phyloP scores from a whole-genome alignment of 768 basidiomycete species.

The Trametes punicea region DNA sequence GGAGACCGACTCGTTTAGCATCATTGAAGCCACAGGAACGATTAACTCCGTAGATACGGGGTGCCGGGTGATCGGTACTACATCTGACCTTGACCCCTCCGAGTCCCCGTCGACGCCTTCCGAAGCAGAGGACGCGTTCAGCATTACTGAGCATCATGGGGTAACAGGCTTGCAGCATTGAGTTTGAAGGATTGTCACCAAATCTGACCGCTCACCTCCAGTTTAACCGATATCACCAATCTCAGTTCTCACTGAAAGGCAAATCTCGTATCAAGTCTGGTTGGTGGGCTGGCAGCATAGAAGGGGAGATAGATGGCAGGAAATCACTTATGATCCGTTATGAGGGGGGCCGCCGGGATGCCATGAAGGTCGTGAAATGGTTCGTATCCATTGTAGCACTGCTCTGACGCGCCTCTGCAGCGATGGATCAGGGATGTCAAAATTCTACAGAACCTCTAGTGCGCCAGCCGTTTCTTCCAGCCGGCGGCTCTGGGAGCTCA shows the following conservation, averaged over 20 bases:
- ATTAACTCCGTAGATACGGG: no score
- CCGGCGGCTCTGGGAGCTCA: background rate
- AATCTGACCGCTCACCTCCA: constrained; percentile 18
- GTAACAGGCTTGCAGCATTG: constrained; percentile 24
- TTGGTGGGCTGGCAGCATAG: constrained; percentile 47
- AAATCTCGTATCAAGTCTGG: constrained; percentile 37
- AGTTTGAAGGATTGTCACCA: no score
- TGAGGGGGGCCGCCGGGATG: constrained; percentile 34
- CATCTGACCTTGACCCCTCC: no score
- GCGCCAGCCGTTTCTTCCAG: constrained; percentile 17
- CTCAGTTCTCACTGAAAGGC: constrained; percentile 40
- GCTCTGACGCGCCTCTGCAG: constrained; percentile 23
- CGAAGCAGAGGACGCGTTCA: constrained; percentile 23
- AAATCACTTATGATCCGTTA: constrained; percentile 43
- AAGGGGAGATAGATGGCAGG: constrained; percentile 41
- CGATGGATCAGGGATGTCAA: constrained; percentile 50
- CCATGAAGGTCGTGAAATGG: constrained; percentile 29
- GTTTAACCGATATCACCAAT: constrained; percentile 51
- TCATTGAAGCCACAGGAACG: no score
- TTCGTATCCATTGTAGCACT: background rate
- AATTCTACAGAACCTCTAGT: constrained; percentile 49
- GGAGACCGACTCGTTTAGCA: background rate
- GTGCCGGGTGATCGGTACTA: no score
- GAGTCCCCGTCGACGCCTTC: no score
- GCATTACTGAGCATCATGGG: constrained; percentile 31